Evolutionary conservation across 768 basidiomycete genomes (phyloP), one percentile per base, ranked within the genome.

Genomic region (Crepidotus variabilis): DNA sequence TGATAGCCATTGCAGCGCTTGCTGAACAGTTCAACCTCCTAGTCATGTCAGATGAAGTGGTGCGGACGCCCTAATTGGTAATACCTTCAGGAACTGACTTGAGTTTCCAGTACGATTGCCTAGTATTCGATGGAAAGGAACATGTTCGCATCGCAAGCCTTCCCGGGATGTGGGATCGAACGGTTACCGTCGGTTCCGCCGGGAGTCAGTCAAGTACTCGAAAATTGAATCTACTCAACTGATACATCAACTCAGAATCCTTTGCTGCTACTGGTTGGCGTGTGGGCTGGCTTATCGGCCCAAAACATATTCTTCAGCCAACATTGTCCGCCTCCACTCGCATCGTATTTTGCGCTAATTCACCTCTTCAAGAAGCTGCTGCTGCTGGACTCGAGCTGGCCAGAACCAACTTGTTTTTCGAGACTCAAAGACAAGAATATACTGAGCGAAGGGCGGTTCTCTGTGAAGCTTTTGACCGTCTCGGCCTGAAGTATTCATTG

Each of bases 141-240:
- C 97, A 99, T 70, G 77, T 94, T 53, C 87, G 96, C 54, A 89
- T 98, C 63, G 95, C 96, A 3, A 92, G 78, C 35, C 79, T 99
- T n/a, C 95, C 94, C 6, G 92, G 94, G 20, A 97, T 98, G 92
- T 98, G 95, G 95, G 92, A 98, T 61, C 86, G 97, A 46, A 99
- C 97, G 0, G 86, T 99, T 43, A 98, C 96, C 6, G 92, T 98
- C 54, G 86, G 90, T 39, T 95, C 93, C 16, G 95, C 92, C 24
- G 94, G 94, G 62, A 96, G 93, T 93, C n/a, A n/a, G n/a, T n/a
- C n/a, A 72, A 75, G 86, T 53, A 50, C 51, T 49, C 14, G 43
- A 16, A 20, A 5, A 14, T 18, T 39, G 57, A 50, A 52, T 54
- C 18, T 47, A 49, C 32, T 50, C 50, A 39, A 55, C 45, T 47